Evolutionary conservation across 139 green algal genomes (phyloP).

Genomic region (Chlamydomonas eustigma): DNA sequence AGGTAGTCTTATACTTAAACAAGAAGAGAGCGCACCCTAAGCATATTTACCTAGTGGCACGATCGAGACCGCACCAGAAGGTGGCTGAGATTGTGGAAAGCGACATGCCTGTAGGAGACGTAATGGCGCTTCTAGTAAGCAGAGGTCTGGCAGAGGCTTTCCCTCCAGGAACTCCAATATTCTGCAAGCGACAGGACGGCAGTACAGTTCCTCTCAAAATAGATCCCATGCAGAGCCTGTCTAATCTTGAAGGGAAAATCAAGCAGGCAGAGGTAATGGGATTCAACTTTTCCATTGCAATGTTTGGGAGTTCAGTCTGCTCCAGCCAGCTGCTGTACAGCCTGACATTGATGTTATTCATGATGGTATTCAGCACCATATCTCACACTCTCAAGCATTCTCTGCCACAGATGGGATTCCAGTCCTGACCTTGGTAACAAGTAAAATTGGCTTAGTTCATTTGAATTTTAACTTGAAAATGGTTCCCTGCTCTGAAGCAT

Average conservation of each 20-base stretch:
- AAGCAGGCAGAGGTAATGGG: not conserved
- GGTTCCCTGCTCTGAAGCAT: no score
- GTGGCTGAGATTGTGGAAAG: conserved; percentile 31
- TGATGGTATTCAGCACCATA: no score
- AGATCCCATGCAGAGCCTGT: not conserved
- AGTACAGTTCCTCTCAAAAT: conserved; percentile 18
- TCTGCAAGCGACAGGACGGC: conserved; percentile 28
- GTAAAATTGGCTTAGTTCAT: no score
- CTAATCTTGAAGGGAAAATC: conserved; percentile 12
- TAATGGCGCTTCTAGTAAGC: conserved; percentile 25
- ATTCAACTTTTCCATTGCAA: not conserved
- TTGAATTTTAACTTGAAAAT: no score
- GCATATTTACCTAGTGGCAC: conserved; percentile 29
- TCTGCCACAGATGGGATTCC: no score
- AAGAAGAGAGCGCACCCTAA: conserved; percentile 21
- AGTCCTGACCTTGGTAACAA: no score
- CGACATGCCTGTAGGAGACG: conserved; percentile 28
- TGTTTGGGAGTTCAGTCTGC: no score
- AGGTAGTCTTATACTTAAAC: conserved; percentile 45
- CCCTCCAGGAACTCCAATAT: conserved; percentile 9
- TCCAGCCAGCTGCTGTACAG: not conserved
- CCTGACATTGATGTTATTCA: not conserved
- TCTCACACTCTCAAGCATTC: no score
- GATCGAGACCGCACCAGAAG: conserved; percentile 22
- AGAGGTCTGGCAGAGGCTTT: conserved; percentile 28